Evolutionary conservation across 148 eudicot genomes (phyloP), one percentile per base, ranked within the genome.

Genomic region (Cornus suecica): DNA sequence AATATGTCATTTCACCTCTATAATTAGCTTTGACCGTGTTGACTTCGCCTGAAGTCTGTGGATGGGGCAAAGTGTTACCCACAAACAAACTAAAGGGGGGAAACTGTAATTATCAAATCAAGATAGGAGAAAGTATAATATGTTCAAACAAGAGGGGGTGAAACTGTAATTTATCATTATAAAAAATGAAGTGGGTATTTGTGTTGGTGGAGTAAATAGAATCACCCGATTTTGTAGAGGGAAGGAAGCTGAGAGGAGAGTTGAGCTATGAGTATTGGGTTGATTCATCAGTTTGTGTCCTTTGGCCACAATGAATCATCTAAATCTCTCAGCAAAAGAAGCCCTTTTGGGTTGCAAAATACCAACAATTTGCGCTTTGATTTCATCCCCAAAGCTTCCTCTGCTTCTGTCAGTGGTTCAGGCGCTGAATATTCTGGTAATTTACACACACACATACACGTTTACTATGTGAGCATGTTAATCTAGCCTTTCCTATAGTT

Each of bases 381-480:
- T 67, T 52, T 64, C 78, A 23, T 51, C 22, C 56, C 78, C 66
- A 76, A 69, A 78, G 85, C 83, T 79, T 83, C 85, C 54, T 72
- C 83, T 15, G 83, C 91, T 60, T 68, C 90, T 68, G 77, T 80
- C 37, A 83, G 80, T 73, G 83, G 80, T 3, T 78, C 86, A 69
- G 77, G 84, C 68, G 80, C 90, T 11, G 81, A 79, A 61, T 87
- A 83, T 71, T 76, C 90, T 51, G 88, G 90, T 87, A 68, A 73
- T 34, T 58, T 22, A 58, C 24, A 14, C 10, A 20, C 10, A 20
- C 58, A 52, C 18, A 52, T 1, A 20, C 58, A 52, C 58, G 16
- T 11, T 1, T 1, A 20, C 58, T 52, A 14, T 52, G 58, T 20
- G 58, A 52, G 58, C 56, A 10, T 16, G 56, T 32, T 3, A 37